Evolutionary conservation across 805 yeast genomes (phyloP).

Genomic region (Cyberlindnera misumaiensis): DNA sequence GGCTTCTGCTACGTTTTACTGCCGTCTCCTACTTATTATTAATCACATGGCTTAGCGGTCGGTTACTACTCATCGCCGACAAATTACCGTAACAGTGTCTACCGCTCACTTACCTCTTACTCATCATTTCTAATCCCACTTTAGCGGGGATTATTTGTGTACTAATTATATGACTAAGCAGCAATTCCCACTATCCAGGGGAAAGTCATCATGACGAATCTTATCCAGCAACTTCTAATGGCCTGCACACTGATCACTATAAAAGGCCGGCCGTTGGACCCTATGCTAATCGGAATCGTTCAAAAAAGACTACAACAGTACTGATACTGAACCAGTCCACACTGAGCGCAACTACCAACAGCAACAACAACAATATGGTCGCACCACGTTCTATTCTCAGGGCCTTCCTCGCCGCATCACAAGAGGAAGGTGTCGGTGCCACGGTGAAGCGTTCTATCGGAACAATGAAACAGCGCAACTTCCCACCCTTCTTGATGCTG

Average conservation of each 20-base stretch:
- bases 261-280: too few species aligned
- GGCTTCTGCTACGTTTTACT: too few species aligned
- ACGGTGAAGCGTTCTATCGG: constrained; percentile 79
- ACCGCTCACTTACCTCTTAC: too few species aligned
- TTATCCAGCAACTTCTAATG: neutral
- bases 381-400: constrained; percentile 42
- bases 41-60: too few species aligned
- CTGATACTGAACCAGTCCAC: neutral
- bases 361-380: constrained; percentile 11
- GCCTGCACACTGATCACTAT: neutral
- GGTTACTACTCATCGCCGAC: too few species aligned
- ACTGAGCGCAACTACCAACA: too few species aligned
- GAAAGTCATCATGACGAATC: neutral
- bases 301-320: too few species aligned
- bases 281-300: too few species aligned
- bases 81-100: too few species aligned
- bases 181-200: constrained; percentile 1
- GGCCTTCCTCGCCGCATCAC: constrained; percentile 54
- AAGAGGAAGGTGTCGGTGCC: constrained; percentile 87
- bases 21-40: too few species aligned
- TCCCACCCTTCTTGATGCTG: constrained; percentile 74
- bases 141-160: too few species aligned
- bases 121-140: too few species aligned
- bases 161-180: neutral
- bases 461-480: constrained; percentile 56